Percentiles rank a stretch among this genome's conserved stretches.
Evolutionary conservation across 192 early-diverging fungal genomes (phyloP).

Genomic region (Linnemannia hyalina): DNA sequence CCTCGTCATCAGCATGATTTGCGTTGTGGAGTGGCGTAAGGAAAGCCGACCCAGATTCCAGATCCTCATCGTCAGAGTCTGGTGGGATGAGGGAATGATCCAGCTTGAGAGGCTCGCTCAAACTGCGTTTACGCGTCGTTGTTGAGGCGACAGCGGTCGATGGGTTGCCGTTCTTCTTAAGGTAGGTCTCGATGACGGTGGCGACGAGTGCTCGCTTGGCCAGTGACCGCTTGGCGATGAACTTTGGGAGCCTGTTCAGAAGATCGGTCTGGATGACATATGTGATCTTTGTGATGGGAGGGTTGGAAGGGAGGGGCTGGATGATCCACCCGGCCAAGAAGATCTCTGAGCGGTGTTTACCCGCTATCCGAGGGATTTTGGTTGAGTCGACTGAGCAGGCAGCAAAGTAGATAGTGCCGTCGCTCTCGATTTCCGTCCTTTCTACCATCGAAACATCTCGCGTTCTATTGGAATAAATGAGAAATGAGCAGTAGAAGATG

Average conservation of each 20-base stretch:
- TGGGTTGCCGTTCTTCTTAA: conserved; percentile 61
- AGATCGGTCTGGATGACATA: conserved; percentile 67
- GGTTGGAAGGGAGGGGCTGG: conserved; percentile 61
- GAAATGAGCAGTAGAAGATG: not conserved
- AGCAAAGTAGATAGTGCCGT: conserved; percentile 65
- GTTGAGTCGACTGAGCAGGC: conserved; percentile 60
- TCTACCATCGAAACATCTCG: conserved; percentile 52
- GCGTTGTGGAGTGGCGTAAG: conserved; percentile 12
- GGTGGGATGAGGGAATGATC: conserved; percentile 29
- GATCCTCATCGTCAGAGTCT: conserved; percentile 34
- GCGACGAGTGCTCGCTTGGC: conserved; percentile 66
- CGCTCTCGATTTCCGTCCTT: conserved; percentile 57
- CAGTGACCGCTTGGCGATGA: conserved; percentile 66
- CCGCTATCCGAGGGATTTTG: conserved; percentile 58
- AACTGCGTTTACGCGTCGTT: conserved; percentile 24
- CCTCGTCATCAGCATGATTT: conserved; percentile 16
- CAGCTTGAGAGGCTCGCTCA: conserved; percentile 40
- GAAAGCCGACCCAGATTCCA: conserved; percentile 16
- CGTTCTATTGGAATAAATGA: conserved; percentile 12
- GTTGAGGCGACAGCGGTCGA: not conserved
- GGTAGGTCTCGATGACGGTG: conserved; percentile 59
- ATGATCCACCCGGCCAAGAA: conserved; percentile 69
- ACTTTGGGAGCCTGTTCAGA: conserved; percentile 64
- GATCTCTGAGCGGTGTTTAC: conserved; percentile 58
- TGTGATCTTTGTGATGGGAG: conserved; percentile 64